phyloP scores from a whole-genome alignment of 768 basidiomycete species.

The Harrya chromipes region DNA sequence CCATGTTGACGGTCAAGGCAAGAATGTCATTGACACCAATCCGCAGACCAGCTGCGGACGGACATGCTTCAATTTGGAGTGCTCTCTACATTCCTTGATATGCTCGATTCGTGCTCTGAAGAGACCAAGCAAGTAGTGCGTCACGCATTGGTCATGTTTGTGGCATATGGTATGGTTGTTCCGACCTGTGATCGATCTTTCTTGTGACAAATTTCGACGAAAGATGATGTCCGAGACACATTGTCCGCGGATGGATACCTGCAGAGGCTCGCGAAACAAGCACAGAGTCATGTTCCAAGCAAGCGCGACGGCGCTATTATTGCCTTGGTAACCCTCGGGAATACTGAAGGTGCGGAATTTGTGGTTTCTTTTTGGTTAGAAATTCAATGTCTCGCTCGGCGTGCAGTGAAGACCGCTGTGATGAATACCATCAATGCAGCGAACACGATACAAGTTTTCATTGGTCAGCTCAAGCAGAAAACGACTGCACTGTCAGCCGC shows the following conservation, averaged over 20 bases:
- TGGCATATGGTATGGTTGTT: slow-evolving; percentile 14
- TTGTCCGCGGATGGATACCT: slow-evolving; percentile 9
- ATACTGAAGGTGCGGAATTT: not conserved
- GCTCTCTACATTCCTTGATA: slow-evolving; percentile 16
- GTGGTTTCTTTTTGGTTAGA: not conserved
- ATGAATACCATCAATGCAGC: slow-evolving; percentile 12
- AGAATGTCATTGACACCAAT: not conserved
- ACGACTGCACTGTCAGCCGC: slow-evolving; percentile 21
- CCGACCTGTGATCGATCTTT: not conserved
- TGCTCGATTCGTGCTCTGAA: slow-evolving; percentile 20
- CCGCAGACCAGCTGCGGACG: slow-evolving; percentile 17
- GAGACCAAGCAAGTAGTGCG: slow-evolving; percentile 16
- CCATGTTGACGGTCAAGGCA: not conserved
- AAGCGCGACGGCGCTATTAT: slow-evolving; percentile 18
- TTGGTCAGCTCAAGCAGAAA: slow-evolving; percentile 15
- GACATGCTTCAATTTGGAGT: slow-evolving; percentile 16
- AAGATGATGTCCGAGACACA: slow-evolving; percentile 11
- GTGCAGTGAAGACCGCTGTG: slow-evolving; percentile 6
- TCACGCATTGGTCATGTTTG: slow-evolving; percentile 14
- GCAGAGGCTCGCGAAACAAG: slow-evolving; percentile 14
- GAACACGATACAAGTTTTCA: slow-evolving; percentile 15
- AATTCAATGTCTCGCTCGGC: not conserved
- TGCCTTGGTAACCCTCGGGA: slow-evolving; percentile 17
- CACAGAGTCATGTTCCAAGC: slow-evolving; percentile 1
- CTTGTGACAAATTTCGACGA: not conserved